Evolutionary conservation across 768 basidiomycete species (phyloP).

Genomic region (Neoboletus magnificus): DNA sequence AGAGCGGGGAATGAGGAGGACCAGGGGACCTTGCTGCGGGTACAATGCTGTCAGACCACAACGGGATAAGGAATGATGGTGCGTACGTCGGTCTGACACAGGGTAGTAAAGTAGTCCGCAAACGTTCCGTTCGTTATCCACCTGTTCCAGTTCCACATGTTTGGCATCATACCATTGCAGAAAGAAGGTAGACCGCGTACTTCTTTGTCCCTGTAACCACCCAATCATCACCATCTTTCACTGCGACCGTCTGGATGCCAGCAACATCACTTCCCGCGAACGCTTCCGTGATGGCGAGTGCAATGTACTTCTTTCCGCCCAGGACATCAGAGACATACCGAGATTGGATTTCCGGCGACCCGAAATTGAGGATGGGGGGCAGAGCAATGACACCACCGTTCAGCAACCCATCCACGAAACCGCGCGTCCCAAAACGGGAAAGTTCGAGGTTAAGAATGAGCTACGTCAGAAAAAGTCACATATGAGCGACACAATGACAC

Average conservation of each 20-base stretch:
- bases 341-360: conserved; percentile 65
- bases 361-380: conserved; percentile 88
- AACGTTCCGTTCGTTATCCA: conserved; percentile 91
- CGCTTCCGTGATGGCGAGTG: conserved; percentile 89
- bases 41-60: not conserved
- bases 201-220: conserved; percentile 93
- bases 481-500: not conserved
- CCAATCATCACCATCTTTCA: conserved; percentile 82
- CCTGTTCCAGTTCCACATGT: conserved; percentile 35
- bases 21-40: conserved; percentile 63
- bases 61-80: not conserved
- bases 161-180: not conserved
- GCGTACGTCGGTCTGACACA: conserved; percentile 64
- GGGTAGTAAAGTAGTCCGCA: conserved; percentile 81
- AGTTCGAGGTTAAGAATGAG: conserved; percentile 81
- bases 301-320: conserved; percentile 79
- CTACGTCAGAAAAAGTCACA: conserved; percentile 32
- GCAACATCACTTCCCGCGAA: conserved; percentile 87
- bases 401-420: conserved; percentile 83
- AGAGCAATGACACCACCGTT: conserved; percentile 84
- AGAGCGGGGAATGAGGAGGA: conserved; percentile 70
- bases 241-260: conserved; percentile 82
- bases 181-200: conserved; percentile 36
- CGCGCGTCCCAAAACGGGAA: conserved; percentile 78
- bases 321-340: conserved; percentile 73